Evolutionary conservation across 2,329 filamentous ascomycete species (phyloP), one percentile per base, ranked within the genome.

Genomic region (Diplocarpon mali): DNA sequence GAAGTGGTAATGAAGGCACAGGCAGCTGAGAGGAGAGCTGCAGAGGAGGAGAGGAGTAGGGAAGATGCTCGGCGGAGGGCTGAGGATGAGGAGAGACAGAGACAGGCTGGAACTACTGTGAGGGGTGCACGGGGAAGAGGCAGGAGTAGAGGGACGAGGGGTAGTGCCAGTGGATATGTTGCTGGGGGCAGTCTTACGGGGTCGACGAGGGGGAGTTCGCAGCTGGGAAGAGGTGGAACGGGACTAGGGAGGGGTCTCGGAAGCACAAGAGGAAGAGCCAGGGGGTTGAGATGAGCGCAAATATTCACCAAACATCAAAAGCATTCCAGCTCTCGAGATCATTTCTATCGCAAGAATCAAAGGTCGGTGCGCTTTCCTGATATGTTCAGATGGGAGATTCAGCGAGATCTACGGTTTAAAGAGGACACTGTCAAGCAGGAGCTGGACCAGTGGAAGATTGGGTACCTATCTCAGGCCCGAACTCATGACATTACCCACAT

Each of bases 1-100:
- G 90, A 96, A 61, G 79, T 79, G 2, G 62, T 79, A 11, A 69
- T 80, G 50, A 80, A 77, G 57, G 83, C 85, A 60, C 81, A 87
- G 56, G 86, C 84, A 37, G 83, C 79, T 1, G 83, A 93, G 64
- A 75, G 86, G 48, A 76, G 78, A 40, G 83, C 81, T 37, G 75
- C 75, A 2, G 89, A 94, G 59, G 83, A 92, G 46, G 84, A 92
- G 62, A 76, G 82, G 50, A 75, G 85, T 47, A 75, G 80, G 42
- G 85, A 88, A 53, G 84, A 85, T 28, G 74, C 80, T 11, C 57
- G 79, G 65, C 69, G 76, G 44, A 76, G 71, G 44, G 72, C 72
- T 28, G 78, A 83, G 52, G 80, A 83, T 41, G 74, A 78, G 29
- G 64, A 69, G 48, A 65, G 62, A 53, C 67, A 64, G 60, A 67